A percentile compares a stretch with the other conserved stretches of the same genome.
phyloP scores from a whole-genome alignment of 306 rosid species.

The Aeschynomene evenia region DNA sequence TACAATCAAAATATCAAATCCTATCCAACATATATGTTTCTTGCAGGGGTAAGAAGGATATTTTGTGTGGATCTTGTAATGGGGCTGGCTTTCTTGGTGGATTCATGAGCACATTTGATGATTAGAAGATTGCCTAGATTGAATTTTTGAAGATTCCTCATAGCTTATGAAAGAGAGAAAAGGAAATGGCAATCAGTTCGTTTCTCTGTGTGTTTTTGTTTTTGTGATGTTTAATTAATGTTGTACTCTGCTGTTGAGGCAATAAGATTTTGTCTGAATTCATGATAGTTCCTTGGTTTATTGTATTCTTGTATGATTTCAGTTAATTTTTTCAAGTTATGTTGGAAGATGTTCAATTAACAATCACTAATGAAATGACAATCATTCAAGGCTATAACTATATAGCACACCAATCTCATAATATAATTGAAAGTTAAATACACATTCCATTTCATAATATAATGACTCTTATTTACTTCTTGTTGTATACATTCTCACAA shows the following conservation, averaged over 20 bases:
- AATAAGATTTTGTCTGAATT: constrained; percentile 31
- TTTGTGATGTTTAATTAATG: background rate
- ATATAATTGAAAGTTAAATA: constrained; percentile 19
- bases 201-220: constrained; percentile 16
- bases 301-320: background rate
- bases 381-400: background rate
- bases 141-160: constrained; percentile 19
- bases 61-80: constrained; percentile 85
- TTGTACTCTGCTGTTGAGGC: constrained; percentile 9
- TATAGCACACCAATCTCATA: background rate
- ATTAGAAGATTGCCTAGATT: constrained; percentile 38
- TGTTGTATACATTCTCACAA: background rate
- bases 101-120: constrained; percentile 81
- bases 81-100: constrained; percentile 98
- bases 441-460: background rate
- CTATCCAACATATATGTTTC: constrained; percentile 12
- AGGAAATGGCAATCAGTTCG: constrained; percentile 17
- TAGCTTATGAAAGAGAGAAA: constrained; percentile 19
- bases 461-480: background rate
- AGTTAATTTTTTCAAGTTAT: background rate
- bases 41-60: constrained; percentile 84
- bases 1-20: background rate
- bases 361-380: background rate
- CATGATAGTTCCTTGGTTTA: background rate
- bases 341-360: background rate